Evolutionary conservation across 805 yeast species (phyloP), one percentile per base, ranked within the genome.

Genomic region (Cyberlindnera nakhonratchasimensis): DNA sequence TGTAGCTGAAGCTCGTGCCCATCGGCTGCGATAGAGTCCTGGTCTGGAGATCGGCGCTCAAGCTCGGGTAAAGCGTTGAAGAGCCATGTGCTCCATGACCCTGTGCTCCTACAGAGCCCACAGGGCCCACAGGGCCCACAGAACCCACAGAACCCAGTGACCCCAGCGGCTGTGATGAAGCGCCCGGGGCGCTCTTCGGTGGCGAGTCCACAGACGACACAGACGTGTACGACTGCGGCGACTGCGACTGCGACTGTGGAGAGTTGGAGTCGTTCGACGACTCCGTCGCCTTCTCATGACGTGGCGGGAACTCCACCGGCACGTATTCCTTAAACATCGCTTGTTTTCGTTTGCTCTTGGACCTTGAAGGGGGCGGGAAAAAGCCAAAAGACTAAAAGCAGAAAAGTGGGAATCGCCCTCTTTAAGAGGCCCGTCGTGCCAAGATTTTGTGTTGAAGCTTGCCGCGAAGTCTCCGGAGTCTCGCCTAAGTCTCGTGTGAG

Each of bases 221-320:
- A 1, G 59, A 55, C 22, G 54, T 50, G 37, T 49, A 50, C 6
- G 56, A 51, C 35, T 52, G 57, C 16, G 61, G 61, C 3, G 59
- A 54, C 37, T 54, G 53, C 11, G 44, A 39, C 47, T 52, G 48
- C 9, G 59, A 57, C 35, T 50, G 46, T 34, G 61, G 60, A 2
- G 60, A 55, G 50, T 53, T 54, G 23, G 58, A 45, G 39, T 51
- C 61, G 29, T 47, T 54, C 4, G 58, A 54, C 17, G 58, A 46
- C 36, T 50, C 59, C 26, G 51, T 47, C 11, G 52, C 50, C 48
- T 52, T 54, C 22, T 46, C 47, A 35, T 47, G 53, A 24, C 44
- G 42, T 14, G 20, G 29, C 16, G 17, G 21, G 35, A 25, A 19
- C 34, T 35, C 37, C 30, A 14, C 23, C 9, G 37, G 29, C 4